Conservation (phyloP, 2,329 filamentous ascomycete species). For the Epichloe uncinata region DNA sequence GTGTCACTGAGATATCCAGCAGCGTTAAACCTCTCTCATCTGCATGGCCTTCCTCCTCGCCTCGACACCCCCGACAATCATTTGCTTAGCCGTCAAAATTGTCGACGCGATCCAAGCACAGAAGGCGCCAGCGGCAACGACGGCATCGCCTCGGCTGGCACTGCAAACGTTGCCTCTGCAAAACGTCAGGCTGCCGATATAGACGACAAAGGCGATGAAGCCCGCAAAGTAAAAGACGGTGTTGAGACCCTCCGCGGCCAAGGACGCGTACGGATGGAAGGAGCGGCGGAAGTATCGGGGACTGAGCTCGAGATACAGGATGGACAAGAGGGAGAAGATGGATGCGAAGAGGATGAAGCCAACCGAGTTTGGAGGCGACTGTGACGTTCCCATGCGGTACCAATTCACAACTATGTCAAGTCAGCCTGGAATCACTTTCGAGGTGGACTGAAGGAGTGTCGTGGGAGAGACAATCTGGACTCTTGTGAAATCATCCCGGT, state of each 20-base stretch:
- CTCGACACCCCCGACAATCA: conserved; percentile 30
- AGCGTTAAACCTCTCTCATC: conserved; percentile 24
- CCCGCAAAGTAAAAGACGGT: conserved; percentile 44
- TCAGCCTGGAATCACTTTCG: not conserved
- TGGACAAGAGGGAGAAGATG: conserved; percentile 39
- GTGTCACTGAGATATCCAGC: no score
- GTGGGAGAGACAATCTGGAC: no score
- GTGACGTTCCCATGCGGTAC: conserved; percentile 43
- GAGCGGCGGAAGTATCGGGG: conserved; percentile 31
- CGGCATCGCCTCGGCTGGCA: conserved; percentile 39
- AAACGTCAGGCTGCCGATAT: conserved; percentile 41
- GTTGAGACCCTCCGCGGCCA: conserved; percentile 38
- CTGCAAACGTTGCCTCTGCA: conserved; percentile 45
- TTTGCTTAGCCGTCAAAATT: conserved; percentile 30
- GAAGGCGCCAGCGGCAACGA: conserved; percentile 40
- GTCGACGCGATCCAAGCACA: conserved; percentile 37
- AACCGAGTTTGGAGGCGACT: conserved; percentile 40
- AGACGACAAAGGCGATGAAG: conserved; percentile 44
- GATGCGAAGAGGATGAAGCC: conserved; percentile 45
- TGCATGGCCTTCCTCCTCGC: conserved; percentile 17
- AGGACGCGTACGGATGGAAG: conserved; percentile 33
- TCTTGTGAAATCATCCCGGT: not conserved
- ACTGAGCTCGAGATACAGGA: conserved; percentile 38
- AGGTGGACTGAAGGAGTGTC: no score
- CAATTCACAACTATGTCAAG: conserved; percentile 40